These are phyloP conservation scores for Dorcoceras hygrometricum DNA, from an alignment of 257 asterid species.

Conservation along the genomic window DNA sequence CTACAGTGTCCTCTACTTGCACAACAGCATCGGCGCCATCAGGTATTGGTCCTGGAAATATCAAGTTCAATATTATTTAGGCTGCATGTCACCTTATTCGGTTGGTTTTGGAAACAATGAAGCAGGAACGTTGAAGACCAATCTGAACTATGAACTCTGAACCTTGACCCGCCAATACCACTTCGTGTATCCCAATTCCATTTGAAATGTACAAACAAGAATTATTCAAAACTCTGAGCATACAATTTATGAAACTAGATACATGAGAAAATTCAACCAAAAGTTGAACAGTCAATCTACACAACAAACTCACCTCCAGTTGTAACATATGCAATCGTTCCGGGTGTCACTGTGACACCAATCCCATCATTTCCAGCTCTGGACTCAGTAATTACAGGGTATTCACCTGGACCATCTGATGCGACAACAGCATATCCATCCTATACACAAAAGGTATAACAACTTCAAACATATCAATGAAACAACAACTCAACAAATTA, in stretches of 20 bases:
- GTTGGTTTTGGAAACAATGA: not conserved
- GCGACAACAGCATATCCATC: constrained; percentile 97
- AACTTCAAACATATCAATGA: not conserved
- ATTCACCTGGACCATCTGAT: constrained; percentile 89
- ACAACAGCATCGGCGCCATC: constrained; percentile 93
- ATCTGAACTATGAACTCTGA: not conserved
- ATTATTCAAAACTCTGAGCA: no score
- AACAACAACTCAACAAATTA: not conserved
- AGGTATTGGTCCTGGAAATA: constrained; percentile 80
- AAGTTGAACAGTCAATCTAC: not conserved
- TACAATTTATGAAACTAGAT: not conserved
- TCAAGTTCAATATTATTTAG: constrained; percentile 1
- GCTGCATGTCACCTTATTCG: constrained; percentile 5
- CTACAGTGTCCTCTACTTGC: constrained; percentile 82
- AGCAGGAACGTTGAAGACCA: not conserved
- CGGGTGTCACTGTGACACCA: not conserved
- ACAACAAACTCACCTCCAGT: constrained; percentile 71
- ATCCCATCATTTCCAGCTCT: not conserved
- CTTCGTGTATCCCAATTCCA: constrained; percentile 17
- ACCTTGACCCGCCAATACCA: constrained; percentile 20
- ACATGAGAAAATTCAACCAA: not conserved
- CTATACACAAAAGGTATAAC: constrained; percentile 33
- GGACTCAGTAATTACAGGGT: constrained; percentile 38
- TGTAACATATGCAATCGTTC: constrained; percentile 39
- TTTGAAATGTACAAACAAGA: not conserved